Conservation (phyloP, 192 early-diverging fungal species). For the Linnemannia elongata region DNA sequence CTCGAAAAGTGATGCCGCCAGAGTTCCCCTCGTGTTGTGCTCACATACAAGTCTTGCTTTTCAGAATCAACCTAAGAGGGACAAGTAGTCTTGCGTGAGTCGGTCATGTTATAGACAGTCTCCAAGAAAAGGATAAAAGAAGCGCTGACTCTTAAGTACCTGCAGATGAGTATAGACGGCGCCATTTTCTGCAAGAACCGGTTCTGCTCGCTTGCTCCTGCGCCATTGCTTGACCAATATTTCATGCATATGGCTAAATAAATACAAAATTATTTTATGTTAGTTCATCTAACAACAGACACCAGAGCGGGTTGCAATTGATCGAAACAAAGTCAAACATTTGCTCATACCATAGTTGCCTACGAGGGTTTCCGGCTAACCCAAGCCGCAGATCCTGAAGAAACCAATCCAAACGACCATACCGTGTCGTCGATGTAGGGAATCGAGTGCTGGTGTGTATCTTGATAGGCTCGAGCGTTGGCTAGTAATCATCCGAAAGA, state of each 20-base stretch:
- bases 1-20: conserved; percentile 5
- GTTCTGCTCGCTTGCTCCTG: conserved; percentile 13
- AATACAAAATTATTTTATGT: background rate
- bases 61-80: conserved; percentile 12
- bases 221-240: conserved; percentile 24
- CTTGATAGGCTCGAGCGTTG: conserved; percentile 23
- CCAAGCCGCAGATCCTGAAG: conserved; percentile 33
- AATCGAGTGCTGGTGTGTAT: background rate
- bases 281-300: background rate
- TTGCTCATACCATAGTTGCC: conserved; percentile 32
- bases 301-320: no score
- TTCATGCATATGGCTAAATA: conserved; percentile 30
- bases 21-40: conserved; percentile 1
- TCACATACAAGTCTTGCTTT: conserved; percentile 11
- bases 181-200: background rate
- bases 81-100: background rate
- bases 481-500: conserved; percentile 12
- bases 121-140: background rate
- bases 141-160: background rate
- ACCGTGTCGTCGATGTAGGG: background rate
- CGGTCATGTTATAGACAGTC: background rate
- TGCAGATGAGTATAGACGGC: conserved; percentile 15
- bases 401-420: conserved; percentile 29
- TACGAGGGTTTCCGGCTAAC: conserved; percentile 18
- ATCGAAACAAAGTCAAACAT: background rate